Base-by-base conservation (phyloP, 768 basidiomycete species). In the Cystofilobasidium ferigula region DNA sequence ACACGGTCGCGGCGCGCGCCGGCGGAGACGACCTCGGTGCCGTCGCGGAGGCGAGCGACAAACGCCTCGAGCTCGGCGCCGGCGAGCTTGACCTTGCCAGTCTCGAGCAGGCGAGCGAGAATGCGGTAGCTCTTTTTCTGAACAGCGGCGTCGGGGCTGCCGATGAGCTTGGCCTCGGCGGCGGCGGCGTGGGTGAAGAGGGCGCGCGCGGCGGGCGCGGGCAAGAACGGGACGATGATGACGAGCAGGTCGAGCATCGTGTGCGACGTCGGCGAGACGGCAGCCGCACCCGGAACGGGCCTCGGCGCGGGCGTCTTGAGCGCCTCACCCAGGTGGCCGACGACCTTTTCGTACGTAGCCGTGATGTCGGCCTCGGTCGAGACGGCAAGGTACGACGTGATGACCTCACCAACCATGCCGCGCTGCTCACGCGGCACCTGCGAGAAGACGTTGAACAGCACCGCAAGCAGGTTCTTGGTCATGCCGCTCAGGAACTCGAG, bases 81-180 rank as follows among this genome's bases (percentile, higher is more conserved):
- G 14, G 69, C 63, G 35, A 69, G 62, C 6, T 69, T 56, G 20
- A 85, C 78, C 72, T 86, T 85, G 0, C 79, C 81, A 60, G 79
- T 79, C 72, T 86, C 86, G n/a, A 85, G 76, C 47, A 91, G 75
- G 70, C 86, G 86, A 36, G 86, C 80, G 20, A 98, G 80, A 22
- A 87, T 84, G 73, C 94, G 87, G 78, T 98, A 98, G 12, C 86
- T 88, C 70, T 93, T 88, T 78, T 99, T 99, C 78, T 98, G 94
- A 7, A 94, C 85, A 3, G 85, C 89, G 59, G 88, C 88, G 72
- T 97, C 91, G 71, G 79, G 82, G 71, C 84, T 84, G 61, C 82
- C 82, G 7, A 98, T 79, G 28, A 95, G 82, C 35, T 84, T 82
- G 14, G 59, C 65, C 32, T 62, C 61, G 1, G 80, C 73, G 0